A percentile compares a stretch with the other conserved stretches of the same genome.
These are phyloP conservation scores for Rasamsonia emersonii DNA, from an alignment of 2,329 filamentous ascomycete genomes.

Conservation along the genomic window DNA sequence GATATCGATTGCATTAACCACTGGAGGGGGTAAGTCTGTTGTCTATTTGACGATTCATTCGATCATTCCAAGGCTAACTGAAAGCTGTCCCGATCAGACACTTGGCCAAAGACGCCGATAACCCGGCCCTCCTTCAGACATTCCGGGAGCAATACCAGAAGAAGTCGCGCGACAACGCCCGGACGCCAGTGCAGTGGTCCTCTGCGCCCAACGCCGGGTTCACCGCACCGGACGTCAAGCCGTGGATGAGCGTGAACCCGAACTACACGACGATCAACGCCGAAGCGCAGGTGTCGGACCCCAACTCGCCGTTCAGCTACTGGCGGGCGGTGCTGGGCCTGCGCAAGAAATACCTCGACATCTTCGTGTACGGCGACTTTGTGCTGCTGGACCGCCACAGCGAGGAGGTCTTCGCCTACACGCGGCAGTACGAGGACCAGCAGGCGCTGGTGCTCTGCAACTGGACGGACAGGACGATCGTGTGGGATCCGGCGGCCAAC, in stretches of 20 bases:
- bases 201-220: conserved; percentile 55
- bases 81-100: conserved; percentile 16
- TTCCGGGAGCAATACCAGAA: conserved; percentile 29
- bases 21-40: conserved; percentile 41
- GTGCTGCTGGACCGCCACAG: conserved; percentile 45
- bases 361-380: conserved; percentile 62
- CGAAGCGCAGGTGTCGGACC: conserved; percentile 31
- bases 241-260: conserved; percentile 65
- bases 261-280: conserved; percentile 54
- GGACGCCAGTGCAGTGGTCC: conserved; percentile 66
- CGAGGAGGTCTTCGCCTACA: conserved; percentile 48
- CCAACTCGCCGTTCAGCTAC: conserved; percentile 49
- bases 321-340: conserved; percentile 53
- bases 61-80: background rate
- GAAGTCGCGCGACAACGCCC: conserved; percentile 55
- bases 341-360: conserved; percentile 52
- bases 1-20: conserved; percentile 56
- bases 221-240: conserved; percentile 42
- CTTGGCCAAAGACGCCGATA: conserved; percentile 17
- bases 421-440: conserved; percentile 31
- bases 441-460: conserved; percentile 29
- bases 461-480: conserved; percentile 22
- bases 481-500: conserved; percentile 24
- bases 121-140: conserved; percentile 20
- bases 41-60: conserved; percentile 9